phyloP scores from a whole-genome alignment of 129 eudicot species.

The Pseudognaphalium luteoalbum region DNA sequence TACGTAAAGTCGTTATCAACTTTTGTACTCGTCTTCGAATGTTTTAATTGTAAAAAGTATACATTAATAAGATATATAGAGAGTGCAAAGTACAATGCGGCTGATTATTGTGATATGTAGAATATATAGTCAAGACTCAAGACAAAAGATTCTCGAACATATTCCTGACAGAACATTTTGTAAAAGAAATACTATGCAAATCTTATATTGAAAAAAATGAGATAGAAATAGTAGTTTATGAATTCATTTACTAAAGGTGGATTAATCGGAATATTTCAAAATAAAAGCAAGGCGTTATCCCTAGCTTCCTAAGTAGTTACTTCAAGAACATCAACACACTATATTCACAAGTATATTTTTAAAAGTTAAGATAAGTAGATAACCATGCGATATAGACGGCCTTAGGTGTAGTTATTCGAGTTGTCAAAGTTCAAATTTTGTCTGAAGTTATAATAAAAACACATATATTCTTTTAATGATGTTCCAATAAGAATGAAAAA shows the following conservation, averaged over 20 bases:
- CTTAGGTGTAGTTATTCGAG: neutral
- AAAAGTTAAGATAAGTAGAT: too few species aligned
- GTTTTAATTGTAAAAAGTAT: too few species aligned
- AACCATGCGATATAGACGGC: too few species aligned
- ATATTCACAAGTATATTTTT: neutral
- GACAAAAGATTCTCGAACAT: neutral
- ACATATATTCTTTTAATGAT: too few species aligned
- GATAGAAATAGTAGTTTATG: neutral
- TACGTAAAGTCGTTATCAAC: neutral
- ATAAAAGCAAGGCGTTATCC: neutral
- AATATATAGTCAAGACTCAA: too few species aligned
- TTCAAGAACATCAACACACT: neutral
- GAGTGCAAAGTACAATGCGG: neutral
- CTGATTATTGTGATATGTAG: neutral
- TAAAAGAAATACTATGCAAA: neutral
- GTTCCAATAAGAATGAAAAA: too few species aligned
- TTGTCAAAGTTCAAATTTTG: neutral
- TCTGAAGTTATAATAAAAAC: too few species aligned
- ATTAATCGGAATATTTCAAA: neutral
- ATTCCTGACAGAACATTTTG: neutral
- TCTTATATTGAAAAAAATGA: neutral
- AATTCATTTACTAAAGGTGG: neutral
- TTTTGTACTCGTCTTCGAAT: neutral
- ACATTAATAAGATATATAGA: too few species aligned
- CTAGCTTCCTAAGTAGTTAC: too few species aligned